Evolutionary conservation across 331 rosid species (phyloP), one percentile per base, ranked within the genome.

Genomic region (Acacia concinna): DNA sequence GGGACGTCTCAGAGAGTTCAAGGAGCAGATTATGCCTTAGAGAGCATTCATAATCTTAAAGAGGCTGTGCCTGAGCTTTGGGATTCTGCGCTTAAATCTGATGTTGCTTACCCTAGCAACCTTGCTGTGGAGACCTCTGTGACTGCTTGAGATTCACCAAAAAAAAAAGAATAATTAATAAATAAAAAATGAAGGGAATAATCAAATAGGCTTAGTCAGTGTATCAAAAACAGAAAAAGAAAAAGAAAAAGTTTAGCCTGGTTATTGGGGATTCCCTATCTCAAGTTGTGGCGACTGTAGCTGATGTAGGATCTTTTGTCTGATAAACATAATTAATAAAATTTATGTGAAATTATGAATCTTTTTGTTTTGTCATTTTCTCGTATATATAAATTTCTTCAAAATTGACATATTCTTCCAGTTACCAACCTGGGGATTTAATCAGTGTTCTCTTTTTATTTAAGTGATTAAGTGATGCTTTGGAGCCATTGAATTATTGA

Each of bases 11-110:
- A 91, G 71, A 93, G 93, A 81, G 86, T 81, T 3, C 91, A 91
- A 82, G 99, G 93, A 15, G 94, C 92, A 56, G 99, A 95, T 90
- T 90, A 83, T 86, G 98, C 99, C 7, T 84, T 95, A 73, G 99
- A 95, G 84, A 93, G 93, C 85, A 93, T 92, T 63, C 98, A 95
- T 81, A 95, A 95, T 78, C 92, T 95, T 1, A 95, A 81, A 43
- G 98, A 95, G 63, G 97, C 98, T 7, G 43, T 92, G 72, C 91
- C 96, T 71, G 91, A 93, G 85, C 87, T 95, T 44, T 91, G 97
- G 97, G 89, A 95, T 25, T 84, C 67, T 77, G 97, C 87, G 21
- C 85, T 64, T 15, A 91, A 87, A 89, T 82, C 95, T 38, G 92
- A 90, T 77, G 91, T 91, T 54, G 85, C 82, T 11, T 94, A 86